phyloP scores from a whole-genome alignment of 202 grass and related monocot species.

The Elaeis oleifera region DNA sequence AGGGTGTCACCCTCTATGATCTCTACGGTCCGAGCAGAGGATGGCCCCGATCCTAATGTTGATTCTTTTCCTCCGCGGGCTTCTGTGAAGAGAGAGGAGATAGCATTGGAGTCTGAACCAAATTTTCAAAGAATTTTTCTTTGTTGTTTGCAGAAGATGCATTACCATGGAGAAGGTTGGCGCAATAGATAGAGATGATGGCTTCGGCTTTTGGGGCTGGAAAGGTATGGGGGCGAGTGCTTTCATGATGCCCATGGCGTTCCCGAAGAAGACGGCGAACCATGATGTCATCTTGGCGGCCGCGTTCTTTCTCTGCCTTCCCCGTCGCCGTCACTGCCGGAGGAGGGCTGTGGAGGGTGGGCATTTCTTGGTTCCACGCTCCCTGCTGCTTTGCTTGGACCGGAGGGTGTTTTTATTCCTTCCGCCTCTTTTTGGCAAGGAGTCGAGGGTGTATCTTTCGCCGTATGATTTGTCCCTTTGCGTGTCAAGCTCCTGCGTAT shows the following conservation, averaged over 20 bases:
- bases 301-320: background rate
- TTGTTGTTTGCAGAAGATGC: background rate
- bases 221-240: background rate
- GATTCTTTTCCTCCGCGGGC: background rate
- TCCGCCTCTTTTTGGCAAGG: no score
- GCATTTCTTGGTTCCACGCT: no score
- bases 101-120: no score
- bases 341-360: background rate
- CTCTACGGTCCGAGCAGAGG: background rate
- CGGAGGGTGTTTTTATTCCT: no score
- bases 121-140: background rate
- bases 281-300: background rate
- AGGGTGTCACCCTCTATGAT: background rate
- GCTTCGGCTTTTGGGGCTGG: background rate
- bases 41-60: background rate
- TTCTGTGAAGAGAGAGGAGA: background rate
- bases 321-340: background rate
- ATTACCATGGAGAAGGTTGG: background rate
- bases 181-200: background rate
- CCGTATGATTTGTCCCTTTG: no score
- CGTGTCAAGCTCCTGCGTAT: no score
- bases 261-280: conserved; percentile 9
- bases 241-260: conserved; percentile 1
- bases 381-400: no score
- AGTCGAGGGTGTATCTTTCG: no score